Conservation (phyloP, 2,329 filamentous ascomycete species). For the Mycosphaerella arachidis region DNA sequence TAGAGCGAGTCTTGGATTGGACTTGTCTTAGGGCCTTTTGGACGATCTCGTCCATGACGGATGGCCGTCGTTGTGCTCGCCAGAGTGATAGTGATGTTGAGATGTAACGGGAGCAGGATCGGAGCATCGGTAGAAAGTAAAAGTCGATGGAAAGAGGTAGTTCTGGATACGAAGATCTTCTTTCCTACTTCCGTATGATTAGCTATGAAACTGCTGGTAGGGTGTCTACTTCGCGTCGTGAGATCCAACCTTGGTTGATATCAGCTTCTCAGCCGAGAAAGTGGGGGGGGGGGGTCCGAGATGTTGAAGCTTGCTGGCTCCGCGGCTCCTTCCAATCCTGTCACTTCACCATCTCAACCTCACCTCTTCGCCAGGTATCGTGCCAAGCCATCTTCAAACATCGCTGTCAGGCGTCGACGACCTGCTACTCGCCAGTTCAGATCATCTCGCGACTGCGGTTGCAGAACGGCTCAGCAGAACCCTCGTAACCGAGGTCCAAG, state of each 20-base stretch:
- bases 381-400: not conserved
- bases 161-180: too few relatives aligned
- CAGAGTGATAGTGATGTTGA: not conserved
- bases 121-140: not conserved
- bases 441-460: too few relatives aligned
- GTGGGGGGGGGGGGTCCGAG: not conserved
- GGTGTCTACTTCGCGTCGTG: too few relatives aligned
- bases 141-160: too few relatives aligned
- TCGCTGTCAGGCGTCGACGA: not conserved
- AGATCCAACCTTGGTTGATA: not conserved
- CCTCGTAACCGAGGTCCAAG: not conserved
- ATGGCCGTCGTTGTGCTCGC: not conserved
- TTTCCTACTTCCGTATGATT: too few relatives aligned
- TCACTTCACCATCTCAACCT: not conserved
- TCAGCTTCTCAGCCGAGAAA: not conserved
- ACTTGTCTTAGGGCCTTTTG: constrained; percentile 15
- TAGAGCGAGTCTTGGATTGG: constrained; percentile 13
- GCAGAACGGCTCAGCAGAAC: not conserved
- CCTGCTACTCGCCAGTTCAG: not conserved
- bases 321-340: not conserved
- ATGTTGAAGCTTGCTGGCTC: not conserved
- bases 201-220: too few relatives aligned
- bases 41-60: constrained; percentile 16
- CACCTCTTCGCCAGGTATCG: not conserved
- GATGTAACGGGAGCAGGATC: not conserved